A percentile compares a stretch with the other conserved stretches of the same genome.
Conservation (phyloP, 495 filamentous ascomycete species). For the Penicillium maclennaniae region DNA sequence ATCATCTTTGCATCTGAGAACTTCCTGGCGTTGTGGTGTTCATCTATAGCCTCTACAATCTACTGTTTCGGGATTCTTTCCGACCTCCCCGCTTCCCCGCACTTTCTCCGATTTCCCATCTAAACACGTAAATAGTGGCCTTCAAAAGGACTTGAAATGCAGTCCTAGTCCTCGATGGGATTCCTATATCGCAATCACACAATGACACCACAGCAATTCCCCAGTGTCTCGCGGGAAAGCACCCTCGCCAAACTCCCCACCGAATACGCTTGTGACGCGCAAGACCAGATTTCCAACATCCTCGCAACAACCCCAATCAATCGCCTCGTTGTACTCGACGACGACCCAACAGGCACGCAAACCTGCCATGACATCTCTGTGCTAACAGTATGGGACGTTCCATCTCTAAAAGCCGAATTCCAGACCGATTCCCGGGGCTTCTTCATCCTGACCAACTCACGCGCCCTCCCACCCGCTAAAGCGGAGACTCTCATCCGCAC, state of each 20-base stretch:
- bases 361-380: conserved; percentile 55
- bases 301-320: conserved; percentile 29
- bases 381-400: conserved; percentile 50
- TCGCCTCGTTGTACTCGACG: conserved; percentile 50
- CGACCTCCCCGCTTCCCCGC: conserved; percentile 18
- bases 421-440: conserved; percentile 36
- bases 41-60: conserved; percentile 4
- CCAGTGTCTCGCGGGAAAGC: conserved; percentile 23
- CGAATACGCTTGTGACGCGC: conserved; percentile 30
- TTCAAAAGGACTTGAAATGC: no score
- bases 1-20: conserved; percentile 25
- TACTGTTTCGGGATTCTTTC: conserved; percentile 24
- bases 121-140: not conserved
- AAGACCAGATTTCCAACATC: conserved; percentile 33
- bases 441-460: conserved; percentile 56
- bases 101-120: conserved; percentile 3
- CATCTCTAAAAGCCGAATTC: conserved; percentile 42
- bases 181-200: not conserved
- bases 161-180: not conserved
- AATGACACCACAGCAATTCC: conserved; percentile 29
- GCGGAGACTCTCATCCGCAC: conserved; percentile 38
- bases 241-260: conserved; percentile 33
- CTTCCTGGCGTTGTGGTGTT: conserved; percentile 22
- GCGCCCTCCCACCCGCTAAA: conserved; percentile 43
- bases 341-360: conserved; percentile 56